Evolutionary conservation across 1,284 basidiomycete species (phyloP).

Genomic region (Ganoderma lingzhi): DNA sequence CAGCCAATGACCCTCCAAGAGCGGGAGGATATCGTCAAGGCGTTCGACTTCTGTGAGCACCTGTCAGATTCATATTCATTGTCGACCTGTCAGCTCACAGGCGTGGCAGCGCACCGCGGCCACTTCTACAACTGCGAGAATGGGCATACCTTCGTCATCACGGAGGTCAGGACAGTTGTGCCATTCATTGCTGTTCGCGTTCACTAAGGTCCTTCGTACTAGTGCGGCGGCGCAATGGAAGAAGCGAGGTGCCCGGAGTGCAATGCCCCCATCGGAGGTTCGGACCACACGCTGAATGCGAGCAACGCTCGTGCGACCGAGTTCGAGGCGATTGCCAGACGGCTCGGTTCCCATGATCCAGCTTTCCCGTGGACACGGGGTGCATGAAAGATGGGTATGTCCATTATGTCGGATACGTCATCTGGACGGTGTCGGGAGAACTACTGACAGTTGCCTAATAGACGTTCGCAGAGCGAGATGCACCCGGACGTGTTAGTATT

Average conservation of each 20-base stretch:
- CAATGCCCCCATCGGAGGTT: conserved; percentile 58
- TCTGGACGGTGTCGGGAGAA: too few species aligned
- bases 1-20: conserved; percentile 57
- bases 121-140: conserved; percentile 48
- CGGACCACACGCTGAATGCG: conserved; percentile 45
- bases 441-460: background rate
- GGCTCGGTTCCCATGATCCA: conserved; percentile 15
- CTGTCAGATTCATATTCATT: background rate
- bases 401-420: background rate
- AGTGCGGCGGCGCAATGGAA: conserved; percentile 67
- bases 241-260: conserved; percentile 61
- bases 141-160: conserved; percentile 41
- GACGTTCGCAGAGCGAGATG: background rate
- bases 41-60: conserved; percentile 53
- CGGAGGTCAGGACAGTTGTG: conserved; percentile 30
- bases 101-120: conserved; percentile 49
- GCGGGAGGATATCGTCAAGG: conserved; percentile 53
- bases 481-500: background rate
- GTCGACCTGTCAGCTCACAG: background rate
- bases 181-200: background rate
- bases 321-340: conserved; percentile 45
- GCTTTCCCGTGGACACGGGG: conserved; percentile 14
- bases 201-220: background rate
- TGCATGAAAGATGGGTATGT: background rate
- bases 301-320: conserved; percentile 56